Base-by-base conservation (phyloP, 2,329 filamentous ascomycete genomes). In the Ceratocystiopsis minuta region DNA sequence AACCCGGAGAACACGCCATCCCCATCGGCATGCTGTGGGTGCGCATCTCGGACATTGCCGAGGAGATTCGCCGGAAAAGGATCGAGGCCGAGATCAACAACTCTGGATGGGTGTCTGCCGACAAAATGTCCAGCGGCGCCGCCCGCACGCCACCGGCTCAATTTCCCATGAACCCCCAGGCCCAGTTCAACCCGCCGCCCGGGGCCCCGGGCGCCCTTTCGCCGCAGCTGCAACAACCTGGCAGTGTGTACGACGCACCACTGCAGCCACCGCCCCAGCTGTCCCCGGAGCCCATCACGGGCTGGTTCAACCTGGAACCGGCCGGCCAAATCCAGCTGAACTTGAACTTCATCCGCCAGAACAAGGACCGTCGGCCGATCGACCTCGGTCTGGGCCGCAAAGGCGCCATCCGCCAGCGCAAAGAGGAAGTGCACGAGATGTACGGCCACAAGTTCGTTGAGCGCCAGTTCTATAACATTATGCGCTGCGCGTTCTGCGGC, bases 381-480 rank as follows among this genome's bases (percentile, higher is more conserved):
- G 87, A 96, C 55, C 71, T 88, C 44, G 90, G 90, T 55, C 76
- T 98, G 49, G 85, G 85, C 49, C 82, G 90, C 57, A 93, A 95
- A 64, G 90, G 88, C 55, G 90, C 90, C 49, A 86, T 98, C 51
- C 84, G 90, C 51, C 88, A 98, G 63, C 84, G 85, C 55, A 98
- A 98, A 66, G 90, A 98, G 60, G 87, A 96, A 55, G 80, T 98
- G 5, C 84, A 95, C 63, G 90, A 98, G 64, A 94, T 95, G 68
- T 95, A 94, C 57, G 90, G 90, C 39, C 90, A 98, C 77, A 98
- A 96, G 64, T 98, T 98, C 56, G 80, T 96, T 43, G 83, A 90
- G 55, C 87, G 95, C 59, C 90, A 95, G 60, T 98, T 98, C 62
- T 98, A 96, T 77, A 98, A 96, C 70, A 95, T 98, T 56, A 98